Percentiles rank a stretch among this genome's conserved stretches.
phyloP scores from a whole-genome alignment of 306 rosid genomes.

The Ammopiptanthus mongolicus region DNA sequence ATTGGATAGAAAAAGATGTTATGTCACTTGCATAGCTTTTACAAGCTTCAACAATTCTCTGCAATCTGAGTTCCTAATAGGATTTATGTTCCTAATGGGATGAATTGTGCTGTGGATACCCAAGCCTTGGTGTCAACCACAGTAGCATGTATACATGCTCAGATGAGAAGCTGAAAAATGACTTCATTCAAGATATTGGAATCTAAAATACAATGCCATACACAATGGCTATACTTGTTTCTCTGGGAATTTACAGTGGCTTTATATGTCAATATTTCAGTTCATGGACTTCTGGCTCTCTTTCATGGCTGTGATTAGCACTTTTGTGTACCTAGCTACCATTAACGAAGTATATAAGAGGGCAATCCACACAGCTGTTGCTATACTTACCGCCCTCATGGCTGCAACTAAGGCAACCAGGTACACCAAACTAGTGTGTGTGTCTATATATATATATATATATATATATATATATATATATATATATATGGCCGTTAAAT shows the following conservation, averaged over 20 bases:
- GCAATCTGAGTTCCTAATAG: not conserved
- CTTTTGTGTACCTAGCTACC: constrained; percentile 74
- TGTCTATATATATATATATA: too few species aligned
- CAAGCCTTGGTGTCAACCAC: not conserved
- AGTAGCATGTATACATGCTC: not conserved
- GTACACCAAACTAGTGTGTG: constrained; percentile 29
- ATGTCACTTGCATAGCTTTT: not conserved
- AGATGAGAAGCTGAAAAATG: constrained; percentile 5
- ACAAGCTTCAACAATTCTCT: not conserved
- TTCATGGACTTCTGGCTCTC: constrained; percentile 99
- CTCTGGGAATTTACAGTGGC: constrained; percentile 1
- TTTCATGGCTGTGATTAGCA: constrained; percentile 95
- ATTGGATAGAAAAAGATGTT: not conserved
- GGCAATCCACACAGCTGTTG: constrained; percentile 74
- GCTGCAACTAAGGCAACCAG: constrained; percentile 82
- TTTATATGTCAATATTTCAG: constrained; percentile 47
- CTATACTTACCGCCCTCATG: constrained; percentile 90
- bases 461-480: not conserved
- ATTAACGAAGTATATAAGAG: constrained; percentile 69
- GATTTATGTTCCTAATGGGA: not conserved
- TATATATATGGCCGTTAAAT: not conserved
- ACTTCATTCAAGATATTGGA: not conserved
- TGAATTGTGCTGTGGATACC: not conserved
- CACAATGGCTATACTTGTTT: not conserved
- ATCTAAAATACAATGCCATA: not conserved